Conservation (phyloP, 495 filamentous ascomycete genomes). For the Neurospora cerealis region DNA sequence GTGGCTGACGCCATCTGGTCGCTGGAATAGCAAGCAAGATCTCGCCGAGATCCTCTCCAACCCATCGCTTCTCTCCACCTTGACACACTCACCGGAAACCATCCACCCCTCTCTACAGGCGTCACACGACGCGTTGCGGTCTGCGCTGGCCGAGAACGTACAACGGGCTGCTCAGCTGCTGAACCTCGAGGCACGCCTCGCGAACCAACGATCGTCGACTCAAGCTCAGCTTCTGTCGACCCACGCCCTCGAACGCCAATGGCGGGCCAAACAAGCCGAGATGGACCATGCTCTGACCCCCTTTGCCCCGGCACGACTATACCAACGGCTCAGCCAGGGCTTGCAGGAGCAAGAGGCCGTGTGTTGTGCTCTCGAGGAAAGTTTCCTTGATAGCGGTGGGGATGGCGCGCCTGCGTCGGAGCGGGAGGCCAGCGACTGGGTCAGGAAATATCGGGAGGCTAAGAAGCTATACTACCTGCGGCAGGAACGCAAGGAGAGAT, state of each 20-base stretch:
- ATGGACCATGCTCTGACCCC: constrained; percentile 79
- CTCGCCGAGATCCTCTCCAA: constrained; percentile 55
- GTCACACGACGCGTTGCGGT: constrained; percentile 43
- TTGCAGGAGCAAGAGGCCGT: constrained; percentile 77
- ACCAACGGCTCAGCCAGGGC: constrained; percentile 62
- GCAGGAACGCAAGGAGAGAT: constrained; percentile 74
- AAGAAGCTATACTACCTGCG: constrained; percentile 64
- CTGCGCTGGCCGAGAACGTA: constrained; percentile 58
- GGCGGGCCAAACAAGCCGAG: constrained; percentile 76
- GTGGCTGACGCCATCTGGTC: not conserved
- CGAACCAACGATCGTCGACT: constrained; percentile 50
- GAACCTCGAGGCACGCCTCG: constrained; percentile 50
- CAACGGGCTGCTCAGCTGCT: constrained; percentile 51
- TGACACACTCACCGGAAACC: constrained; percentile 54
- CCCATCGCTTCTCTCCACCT: constrained; percentile 48
- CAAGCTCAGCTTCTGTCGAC: constrained; percentile 75
- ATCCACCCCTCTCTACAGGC: constrained; percentile 51
- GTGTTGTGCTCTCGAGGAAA: constrained; percentile 76
- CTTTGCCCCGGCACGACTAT: constrained; percentile 76
- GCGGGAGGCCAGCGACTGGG: constrained; percentile 75
- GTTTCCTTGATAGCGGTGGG: constrained; percentile 56
- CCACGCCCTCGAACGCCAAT: constrained; percentile 80
- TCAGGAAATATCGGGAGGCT: constrained; percentile 65
- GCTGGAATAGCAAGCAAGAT: constrained; percentile 41
- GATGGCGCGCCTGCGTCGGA: constrained; percentile 45